Evolutionary conservation across 2,329 filamentous ascomycete species (phyloP), one percentile per base, ranked within the genome.

Genomic region (Corynespora cassiicola): DNA sequence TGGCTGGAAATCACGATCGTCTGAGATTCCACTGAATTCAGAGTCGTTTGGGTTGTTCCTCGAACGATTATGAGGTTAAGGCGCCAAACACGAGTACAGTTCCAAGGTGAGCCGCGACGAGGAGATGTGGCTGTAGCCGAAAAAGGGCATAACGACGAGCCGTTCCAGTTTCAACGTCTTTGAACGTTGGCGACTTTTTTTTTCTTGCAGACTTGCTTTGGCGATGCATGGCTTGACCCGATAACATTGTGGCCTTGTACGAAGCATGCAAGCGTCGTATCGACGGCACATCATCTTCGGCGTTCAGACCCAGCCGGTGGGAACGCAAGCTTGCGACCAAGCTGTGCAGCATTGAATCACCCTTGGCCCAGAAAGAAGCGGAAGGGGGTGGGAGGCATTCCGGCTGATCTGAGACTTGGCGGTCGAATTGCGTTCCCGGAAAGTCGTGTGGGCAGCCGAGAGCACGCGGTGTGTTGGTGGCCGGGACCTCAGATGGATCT

Each of bases 361-460:
- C 41, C 48, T 42, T 47, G 31, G 36, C 39, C 47, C 26, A 40
- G 30, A 37, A 42, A 47, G 50, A 38, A 43, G 41, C 36, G 43
- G 40, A 45, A 27, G 24, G 29, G 39, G 33, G 21, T 24, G 14
- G 24, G 29, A 39, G 56, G 42, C 38, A 49, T 52, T 53, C 55
- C 58, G 64, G 61, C 56, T 65, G 61, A 67, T 66, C 59, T 63
- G 50, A 63, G 55, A 55, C 59, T 60, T 65, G 52, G 58, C 57
- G 12, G 19, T 40, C 40, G 41, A 30, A 38, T 39, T 36, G 36
- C 36, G 37, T 39, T 31, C 45, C 53, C 48, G 48, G 41, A 51
- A 49, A 38, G 53, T 34, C 48, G 48, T 43, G 47, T 47, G 53
- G 51, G 57, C 59, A 60, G 54, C 50, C 55, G 54, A 58, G 51